Evolutionary conservation across 2,329 filamentous ascomycete genomes (phyloP), one percentile per base, ranked within the genome.

Genomic region (Nakataea oryzae): DNA sequence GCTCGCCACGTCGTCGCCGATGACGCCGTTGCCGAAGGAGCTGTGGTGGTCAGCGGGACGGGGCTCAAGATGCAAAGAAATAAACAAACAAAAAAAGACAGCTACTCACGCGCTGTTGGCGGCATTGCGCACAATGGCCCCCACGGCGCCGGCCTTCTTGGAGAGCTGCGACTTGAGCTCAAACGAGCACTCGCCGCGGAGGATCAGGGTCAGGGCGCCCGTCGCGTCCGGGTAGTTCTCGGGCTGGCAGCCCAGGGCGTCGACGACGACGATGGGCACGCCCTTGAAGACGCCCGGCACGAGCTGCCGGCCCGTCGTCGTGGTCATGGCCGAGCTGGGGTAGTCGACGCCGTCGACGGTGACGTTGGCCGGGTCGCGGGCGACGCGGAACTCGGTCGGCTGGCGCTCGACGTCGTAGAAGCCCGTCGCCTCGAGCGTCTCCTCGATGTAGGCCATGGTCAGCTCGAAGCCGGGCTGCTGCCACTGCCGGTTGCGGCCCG

Each of bases 41-140:
- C 34, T 41, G 9, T n/a, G n/a, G n/a, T n/a, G n/a, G n/a, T n/a
- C n/a, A n/a, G n/a, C n/a, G n/a, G n/a, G n/a, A n/a, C n/a, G n/a
- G n/a, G n/a, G n/a, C n/a, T n/a, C n/a, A n/a, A n/a, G n/a, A n/a
- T n/a, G n/a, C n/a, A n/a, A n/a, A n/a, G n/a, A n/a, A n/a, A n/a
- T n/a, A n/a, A n/a, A n/a, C n/a, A n/a, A n/a, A n/a, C n/a, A n/a
- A n/a, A n/a, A n/a, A n/a, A n/a, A n/a, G n/a, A n/a, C n/a, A n/a
- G n/a, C n/a, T 41, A 21, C 34, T 41, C 21, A 62, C 3, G 71
- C 63, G 2, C 83, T 85, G 0, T 77, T 71, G 3, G 74, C 79
- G 64, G 87, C 87, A 75, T 89, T 87, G 73, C 86, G 87, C 63
- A 89, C 75, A 61, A 89, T 69, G 0, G 78, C 79, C 1, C 75